Base-by-base conservation (phyloP, 2,329 filamentous ascomycete species). In the Ophiostoma tasmaniense region DNA sequence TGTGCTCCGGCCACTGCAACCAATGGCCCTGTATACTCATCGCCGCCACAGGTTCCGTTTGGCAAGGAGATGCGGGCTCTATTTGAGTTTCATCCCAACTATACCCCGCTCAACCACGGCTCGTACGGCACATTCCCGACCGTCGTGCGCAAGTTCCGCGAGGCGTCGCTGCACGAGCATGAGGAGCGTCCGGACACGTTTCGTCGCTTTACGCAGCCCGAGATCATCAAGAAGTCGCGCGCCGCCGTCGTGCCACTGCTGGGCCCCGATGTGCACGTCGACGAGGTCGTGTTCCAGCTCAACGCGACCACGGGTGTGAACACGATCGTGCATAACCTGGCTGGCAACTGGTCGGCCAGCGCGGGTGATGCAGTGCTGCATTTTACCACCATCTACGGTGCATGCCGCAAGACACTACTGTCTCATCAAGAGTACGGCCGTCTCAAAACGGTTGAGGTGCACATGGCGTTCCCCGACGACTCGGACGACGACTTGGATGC, bases 281-380 rank as follows among this genome's bases (percentile, higher is more conserved):
- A 85, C 28, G 85, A 88, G 67, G 80, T 88, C 42, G 90, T 91
- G 1, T 86, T 91, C 71, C 84, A 92, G 2, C 83, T 86, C 30
- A 93, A 93, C 75, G 89, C 90, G 25, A 91, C 89, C 0, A 90
- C 87, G 0, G 88, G 85, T 30, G 77, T 89, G 42, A 90, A 90
- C 74, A 88, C 84, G 0, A 83, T 91, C 7, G 80, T 93, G 20
- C 83, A 87, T 22, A 90, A 88, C 73, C 76, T 93, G 13, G 76
- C 71, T 1, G 42, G 65, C 8, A 6, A 17, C 45, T 72, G 70
- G 70, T 66, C 67, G 0, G 66, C 76, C 1, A 37, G 50, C 13
- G n/a, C 35, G 1, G 55, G 55, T 14, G 55, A 61, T 61, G 55
- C 55, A 11, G 55, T 61, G 22, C 55, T 61, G 22, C 55, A 61